Evolutionary conservation across 768 basidiomycete species (phyloP).

Genomic region (Leccinum subgranulosum): DNA sequence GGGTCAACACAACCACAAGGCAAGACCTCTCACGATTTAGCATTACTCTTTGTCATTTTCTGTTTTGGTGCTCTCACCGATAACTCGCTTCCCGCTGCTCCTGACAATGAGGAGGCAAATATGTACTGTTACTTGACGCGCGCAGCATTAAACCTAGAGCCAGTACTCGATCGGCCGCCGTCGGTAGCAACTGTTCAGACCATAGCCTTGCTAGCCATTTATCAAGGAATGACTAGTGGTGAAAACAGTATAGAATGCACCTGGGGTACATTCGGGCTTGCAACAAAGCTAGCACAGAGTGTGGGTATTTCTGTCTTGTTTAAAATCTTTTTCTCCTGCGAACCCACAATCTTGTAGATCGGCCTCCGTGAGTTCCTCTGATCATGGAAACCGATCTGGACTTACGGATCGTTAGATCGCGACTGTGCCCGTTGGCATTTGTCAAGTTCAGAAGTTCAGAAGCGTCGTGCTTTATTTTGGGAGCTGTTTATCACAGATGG

Average conservation of each 20-base stretch:
- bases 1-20: conserved; percentile 11
- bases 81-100: conserved; percentile 45
- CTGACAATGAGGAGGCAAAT: conserved; percentile 51
- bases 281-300: conserved; percentile 65
- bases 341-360: conserved; percentile 39
- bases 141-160: conserved; percentile 63
- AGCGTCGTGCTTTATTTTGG: conserved; percentile 70
- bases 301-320: conserved; percentile 37
- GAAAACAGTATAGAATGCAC: conserved; percentile 71
- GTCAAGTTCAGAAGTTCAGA: conserved; percentile 60
- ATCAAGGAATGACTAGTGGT: conserved; percentile 61
- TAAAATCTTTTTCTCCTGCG: background rate
- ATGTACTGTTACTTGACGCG: conserved; percentile 60
- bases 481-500: conserved; percentile 72
- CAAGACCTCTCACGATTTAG: conserved; percentile 55
- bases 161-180: conserved; percentile 66
- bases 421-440: conserved; percentile 72
- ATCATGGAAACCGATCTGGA: background rate
- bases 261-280: conserved; percentile 64
- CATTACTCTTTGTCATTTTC: conserved; percentile 59
- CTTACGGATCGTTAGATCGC: conserved; percentile 49
- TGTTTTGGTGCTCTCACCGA: conserved; percentile 63
- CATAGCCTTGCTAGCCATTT: conserved; percentile 65
- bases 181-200: conserved; percentile 70
- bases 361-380: conserved; percentile 55